Evolutionary conservation across 768 basidiomycete genomes (phyloP), one percentile per base, ranked within the genome.

Genomic region (Nidularia pulvinata): DNA sequence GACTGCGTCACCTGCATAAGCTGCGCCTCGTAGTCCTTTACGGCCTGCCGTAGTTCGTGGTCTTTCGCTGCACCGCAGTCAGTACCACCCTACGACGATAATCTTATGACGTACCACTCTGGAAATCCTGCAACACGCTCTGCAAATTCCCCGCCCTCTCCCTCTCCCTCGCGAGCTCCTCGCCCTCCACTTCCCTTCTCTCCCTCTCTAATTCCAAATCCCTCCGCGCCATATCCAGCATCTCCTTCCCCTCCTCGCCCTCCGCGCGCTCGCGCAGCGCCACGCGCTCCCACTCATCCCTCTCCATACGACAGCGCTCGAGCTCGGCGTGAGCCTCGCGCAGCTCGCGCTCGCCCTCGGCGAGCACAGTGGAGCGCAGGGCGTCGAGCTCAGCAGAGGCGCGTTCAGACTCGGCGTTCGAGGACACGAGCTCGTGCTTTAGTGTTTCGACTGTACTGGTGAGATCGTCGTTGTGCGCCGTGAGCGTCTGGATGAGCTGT

Each of bases 61-160:
- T 97, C 94, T 69, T 93, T 97, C 1, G 88, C 95, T 97, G 63
- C 16, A 48, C 25, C 16, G 50, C 43, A 54, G 50, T 49, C 34
- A 51, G 55, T 44, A 35, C 35, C 6, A 19, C 30, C 43, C 9
- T 35, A 52, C 35, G 33, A 33, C 9, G 34, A 33, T 11, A 33
- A 52, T 34, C 33, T 43, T 30, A 46, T n/a, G 3, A 73, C 89
- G 54, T 60, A 95, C 96, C 89, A 50, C 86, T 78, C 72, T 98
- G 94, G 72, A 98, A 99, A 70, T 98, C 97, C 64, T 93, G 88
- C 61, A 99, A 72, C 3, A 99, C 97, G 3, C 89, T 88, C 67
- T 98, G 92, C 54, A 99, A 67, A 70, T 98, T 98, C 6, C 70
- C 75, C 4, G 86, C 83, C 61, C 88, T 90, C 72, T 92, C 87